Conservation (phyloP, 1,284 basidiomycete genomes). For the Prillingera fragicola region DNA sequence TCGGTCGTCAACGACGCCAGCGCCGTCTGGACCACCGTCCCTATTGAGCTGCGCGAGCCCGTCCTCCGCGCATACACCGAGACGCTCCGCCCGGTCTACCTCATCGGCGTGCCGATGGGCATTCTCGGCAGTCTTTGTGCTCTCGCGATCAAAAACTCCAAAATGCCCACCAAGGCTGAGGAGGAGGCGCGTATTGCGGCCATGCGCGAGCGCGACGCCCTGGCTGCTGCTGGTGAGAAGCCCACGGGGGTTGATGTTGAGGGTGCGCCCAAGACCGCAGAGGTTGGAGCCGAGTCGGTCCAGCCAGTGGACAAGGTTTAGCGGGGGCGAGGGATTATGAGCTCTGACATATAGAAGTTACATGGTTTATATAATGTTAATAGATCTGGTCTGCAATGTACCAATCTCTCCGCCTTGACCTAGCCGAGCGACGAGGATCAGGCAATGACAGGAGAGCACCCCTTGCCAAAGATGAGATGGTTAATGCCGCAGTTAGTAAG, state of each 20-base stretch:
- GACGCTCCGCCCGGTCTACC: conserved; percentile 35
- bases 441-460: no score
- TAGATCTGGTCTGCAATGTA: no score
- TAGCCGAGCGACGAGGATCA: no score
- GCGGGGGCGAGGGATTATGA: no score
- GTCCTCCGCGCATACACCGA: conserved; percentile 40
- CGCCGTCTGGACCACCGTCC: conserved; percentile 35
- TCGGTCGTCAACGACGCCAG: conserved; percentile 31
- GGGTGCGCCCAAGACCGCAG: no score
- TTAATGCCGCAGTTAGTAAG: no score
- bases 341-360: not conserved
- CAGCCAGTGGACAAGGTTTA: not conserved
- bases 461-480: no score
- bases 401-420: no score
- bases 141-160: conserved; percentile 35
- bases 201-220: conserved; percentile 6
- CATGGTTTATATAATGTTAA: not conserved
- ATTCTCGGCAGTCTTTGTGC: conserved; percentile 31
- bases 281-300: no score
- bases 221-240: conserved; percentile 18
- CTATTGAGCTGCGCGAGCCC: conserved; percentile 20
- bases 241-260: conserved; percentile 5
- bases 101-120: conserved; percentile 39
- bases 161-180: conserved; percentile 29
- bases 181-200: conserved; percentile 19